phyloP scores from a whole-genome alignment of 2,329 filamentous ascomycete genomes.

The Penicillium digitatum region DNA sequence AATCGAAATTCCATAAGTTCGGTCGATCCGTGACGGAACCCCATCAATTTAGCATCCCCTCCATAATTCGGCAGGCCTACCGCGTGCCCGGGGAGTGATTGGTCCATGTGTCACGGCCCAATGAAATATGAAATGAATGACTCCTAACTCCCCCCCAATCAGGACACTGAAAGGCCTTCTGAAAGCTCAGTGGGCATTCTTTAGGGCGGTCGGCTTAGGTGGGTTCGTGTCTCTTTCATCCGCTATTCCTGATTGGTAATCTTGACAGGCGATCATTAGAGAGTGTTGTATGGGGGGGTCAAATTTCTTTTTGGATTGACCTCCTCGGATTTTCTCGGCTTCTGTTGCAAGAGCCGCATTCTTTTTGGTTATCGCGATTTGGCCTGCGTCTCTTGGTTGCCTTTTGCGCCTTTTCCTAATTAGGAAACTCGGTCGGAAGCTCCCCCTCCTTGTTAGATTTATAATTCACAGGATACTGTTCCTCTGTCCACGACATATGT shows the following conservation, averaged over 20 bases:
- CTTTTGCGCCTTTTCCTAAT: neutral
- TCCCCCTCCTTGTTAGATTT: neutral
- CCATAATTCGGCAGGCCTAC: slow-evolving; percentile 12
- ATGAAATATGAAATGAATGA: slow-evolving; percentile 16
- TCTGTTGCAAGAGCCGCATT: slow-evolving; percentile 6
- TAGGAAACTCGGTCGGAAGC: too few relatives aligned
- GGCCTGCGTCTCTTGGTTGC: slow-evolving; percentile 1
- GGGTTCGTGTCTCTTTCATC: neutral
- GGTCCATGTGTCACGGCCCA: slow-evolving; percentile 2
- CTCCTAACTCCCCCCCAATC: slow-evolving; percentile 13
- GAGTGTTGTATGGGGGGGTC: neutral
- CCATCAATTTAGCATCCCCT: slow-evolving; percentile 13
- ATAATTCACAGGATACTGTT: neutral
- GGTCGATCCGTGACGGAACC: slow-evolving; percentile 9
- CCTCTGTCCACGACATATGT: neutral
- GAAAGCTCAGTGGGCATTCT: slow-evolving; percentile 6
- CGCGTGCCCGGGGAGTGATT: slow-evolving; percentile 6
- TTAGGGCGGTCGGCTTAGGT: slow-evolving; percentile 6
- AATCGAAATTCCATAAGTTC: slow-evolving; percentile 1
- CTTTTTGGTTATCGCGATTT: neutral
- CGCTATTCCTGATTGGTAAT: neutral
- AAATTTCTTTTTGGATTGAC: neutral
- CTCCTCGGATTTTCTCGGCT: neutral
- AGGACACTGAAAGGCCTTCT: slow-evolving; percentile 8
- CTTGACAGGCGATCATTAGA: slow-evolving; percentile 8